Evolutionary conservation across 2,329 filamentous ascomycete genomes (phyloP).

Genomic region (Hypoxylon sp.): DNA sequence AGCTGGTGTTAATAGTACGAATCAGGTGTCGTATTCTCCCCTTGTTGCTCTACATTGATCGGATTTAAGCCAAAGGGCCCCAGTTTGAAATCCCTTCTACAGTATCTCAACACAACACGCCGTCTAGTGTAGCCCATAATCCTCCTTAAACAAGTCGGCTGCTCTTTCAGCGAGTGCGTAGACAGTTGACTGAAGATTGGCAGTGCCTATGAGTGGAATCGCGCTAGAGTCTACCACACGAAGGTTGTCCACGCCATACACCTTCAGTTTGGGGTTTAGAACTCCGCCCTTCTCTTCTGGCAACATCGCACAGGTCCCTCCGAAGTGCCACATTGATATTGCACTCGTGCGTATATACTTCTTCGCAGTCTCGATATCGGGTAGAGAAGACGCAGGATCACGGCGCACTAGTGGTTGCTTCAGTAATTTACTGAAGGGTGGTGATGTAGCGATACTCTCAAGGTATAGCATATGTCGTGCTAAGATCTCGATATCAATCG

Average conservation of each 20-base stretch:
- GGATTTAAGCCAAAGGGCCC: too few relatives aligned
- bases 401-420: slow-evolving; percentile 22
- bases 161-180: slow-evolving; percentile 47
- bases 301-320: slow-evolving; percentile 53
- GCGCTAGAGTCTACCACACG: slow-evolving; percentile 57
- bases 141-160: slow-evolving; percentile 47
- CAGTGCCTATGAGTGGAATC: slow-evolving; percentile 54
- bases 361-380: slow-evolving; percentile 33
- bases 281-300: slow-evolving; percentile 54
- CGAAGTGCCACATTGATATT: slow-evolving; percentile 33
- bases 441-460: slow-evolving; percentile 19
- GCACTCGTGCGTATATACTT: slow-evolving; percentile 18
- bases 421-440: slow-evolving; percentile 27
- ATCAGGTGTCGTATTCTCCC: too few relatives aligned
- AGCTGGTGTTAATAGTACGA: too few relatives aligned
- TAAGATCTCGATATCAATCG: slow-evolving; percentile 22
- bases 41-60: too few relatives aligned
- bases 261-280: slow-evolving; percentile 52
- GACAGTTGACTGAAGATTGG: slow-evolving; percentile 53
- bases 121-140: neutral
- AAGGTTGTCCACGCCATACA: slow-evolving; percentile 55
- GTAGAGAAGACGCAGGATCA: slow-evolving; percentile 10
- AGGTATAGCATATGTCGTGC: slow-evolving; percentile 29
- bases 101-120: too few relatives aligned
- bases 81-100: too few relatives aligned